Evolutionary conservation across 441 rosid species (phyloP).

Genomic region (Euphorbia corollata): DNA sequence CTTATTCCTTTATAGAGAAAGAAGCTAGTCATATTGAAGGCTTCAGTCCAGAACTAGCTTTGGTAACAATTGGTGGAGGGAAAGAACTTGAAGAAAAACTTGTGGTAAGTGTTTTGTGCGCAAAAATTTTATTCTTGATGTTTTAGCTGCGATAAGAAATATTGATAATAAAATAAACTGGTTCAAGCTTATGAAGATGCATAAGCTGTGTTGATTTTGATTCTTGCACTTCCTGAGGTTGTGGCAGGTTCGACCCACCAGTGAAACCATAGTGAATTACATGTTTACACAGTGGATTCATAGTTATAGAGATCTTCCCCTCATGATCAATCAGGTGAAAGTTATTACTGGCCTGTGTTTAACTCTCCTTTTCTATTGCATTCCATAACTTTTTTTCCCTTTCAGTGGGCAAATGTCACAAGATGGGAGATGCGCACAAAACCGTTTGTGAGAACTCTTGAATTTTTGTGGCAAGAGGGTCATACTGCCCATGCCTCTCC

Average conservation of each 20-base stretch:
- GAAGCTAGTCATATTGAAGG: slow-evolving; percentile 95
- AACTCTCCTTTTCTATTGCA: not conserved
- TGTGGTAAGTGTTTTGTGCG: slow-evolving; percentile 46
- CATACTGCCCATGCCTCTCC: slow-evolving; percentile 83
- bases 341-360: not conserved
- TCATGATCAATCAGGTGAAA: slow-evolving; percentile 79
- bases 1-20: slow-evolving; percentile 92
- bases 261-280: slow-evolving; percentile 91
- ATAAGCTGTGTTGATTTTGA: slow-evolving; percentile 63
- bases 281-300: slow-evolving; percentile 97
- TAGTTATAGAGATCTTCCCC: slow-evolving; percentile 88
- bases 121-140: not conserved
- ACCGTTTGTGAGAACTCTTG: slow-evolving; percentile 90
- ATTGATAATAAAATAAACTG: slow-evolving; percentile 7
- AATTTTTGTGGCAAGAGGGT: slow-evolving; percentile 96
- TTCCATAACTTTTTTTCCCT: not conserved
- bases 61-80: slow-evolving; percentile 84
- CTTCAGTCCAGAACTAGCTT: slow-evolving; percentile 82
- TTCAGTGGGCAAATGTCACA: slow-evolving; percentile 91
- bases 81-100: slow-evolving; percentile 92
- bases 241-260: slow-evolving; percentile 95
- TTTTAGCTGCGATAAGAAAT: slow-evolving; percentile 4
- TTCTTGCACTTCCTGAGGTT: slow-evolving; percentile 68
- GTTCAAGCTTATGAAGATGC: slow-evolving; percentile 21
- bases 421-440: slow-evolving; percentile 95